phyloP scores from a whole-genome alignment of 1,139 yeast genomes.

The Protomyces lactucae-debilis region DNA sequence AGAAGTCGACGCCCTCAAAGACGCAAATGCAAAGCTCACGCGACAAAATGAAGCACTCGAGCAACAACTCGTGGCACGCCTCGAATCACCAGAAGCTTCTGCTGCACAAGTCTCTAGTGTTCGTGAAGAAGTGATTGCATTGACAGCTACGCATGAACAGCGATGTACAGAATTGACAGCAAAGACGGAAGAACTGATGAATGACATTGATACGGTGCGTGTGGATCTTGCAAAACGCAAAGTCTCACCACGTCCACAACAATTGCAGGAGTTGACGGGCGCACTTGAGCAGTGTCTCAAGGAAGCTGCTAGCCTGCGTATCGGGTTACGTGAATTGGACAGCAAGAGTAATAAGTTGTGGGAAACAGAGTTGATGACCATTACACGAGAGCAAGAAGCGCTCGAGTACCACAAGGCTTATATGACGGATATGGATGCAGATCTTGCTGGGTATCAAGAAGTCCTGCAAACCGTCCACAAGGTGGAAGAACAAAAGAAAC shows the following conservation, averaged over 20 bases:
- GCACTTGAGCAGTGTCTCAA: conserved; percentile 59
- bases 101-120: background rate
- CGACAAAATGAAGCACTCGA: background rate
- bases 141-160: conserved; percentile 18
- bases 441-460: conserved; percentile 49
- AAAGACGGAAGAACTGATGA: conserved; percentile 86
- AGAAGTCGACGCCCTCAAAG: background rate
- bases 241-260: conserved; percentile 72
- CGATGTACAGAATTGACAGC: conserved; percentile 48
- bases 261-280: conserved; percentile 59
- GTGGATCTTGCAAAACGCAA: conserved; percentile 93
- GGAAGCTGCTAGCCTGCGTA: conserved; percentile 53
- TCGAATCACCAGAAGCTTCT: background rate
- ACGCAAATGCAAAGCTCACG: background rate
- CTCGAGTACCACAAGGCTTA: conserved; percentile 85
- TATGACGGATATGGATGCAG: conserved; percentile 72
- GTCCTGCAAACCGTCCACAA: conserved; percentile 72
- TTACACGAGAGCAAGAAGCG: conserved; percentile 90
- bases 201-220: conserved; percentile 79
- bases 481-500: conserved; percentile 58
- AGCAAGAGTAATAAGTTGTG: conserved; percentile 87
- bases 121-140: conserved; percentile 13
- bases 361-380: conserved; percentile 85
- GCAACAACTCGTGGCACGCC: background rate
- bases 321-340: conserved; percentile 63